Conservation (phyloP, 2,329 filamentous ascomycete genomes). For the Cryphonectria radicalis region DNA sequence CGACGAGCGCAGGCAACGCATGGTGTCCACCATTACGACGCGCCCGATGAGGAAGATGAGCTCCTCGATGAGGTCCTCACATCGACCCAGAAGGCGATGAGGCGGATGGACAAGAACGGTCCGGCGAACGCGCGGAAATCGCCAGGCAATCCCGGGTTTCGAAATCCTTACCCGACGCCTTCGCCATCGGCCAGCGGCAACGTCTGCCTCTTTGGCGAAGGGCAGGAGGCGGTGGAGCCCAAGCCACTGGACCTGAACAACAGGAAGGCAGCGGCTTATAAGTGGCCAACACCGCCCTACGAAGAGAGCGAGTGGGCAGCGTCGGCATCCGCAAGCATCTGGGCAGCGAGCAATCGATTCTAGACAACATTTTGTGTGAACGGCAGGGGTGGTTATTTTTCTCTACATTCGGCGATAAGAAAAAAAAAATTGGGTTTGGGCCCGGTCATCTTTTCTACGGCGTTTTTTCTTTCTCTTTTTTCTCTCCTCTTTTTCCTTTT, state of each 20-base stretch:
- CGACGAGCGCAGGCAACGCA: conserved; percentile 76
- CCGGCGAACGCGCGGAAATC: conserved; percentile 58
- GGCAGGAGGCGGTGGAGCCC: conserved; percentile 63
- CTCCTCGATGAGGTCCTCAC: conserved; percentile 86
- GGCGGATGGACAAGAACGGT: conserved; percentile 64
- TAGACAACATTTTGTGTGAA: conserved; percentile 41
- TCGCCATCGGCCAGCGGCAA: conserved; percentile 84
- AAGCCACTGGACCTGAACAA: conserved; percentile 70
- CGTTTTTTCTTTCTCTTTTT: conserved; percentile 15
- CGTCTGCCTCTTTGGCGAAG: conserved; percentile 72
- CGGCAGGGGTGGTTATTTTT: neutral
- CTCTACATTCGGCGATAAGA: conserved; percentile 18
- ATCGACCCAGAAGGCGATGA: conserved; percentile 76
- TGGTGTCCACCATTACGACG: conserved; percentile 85
- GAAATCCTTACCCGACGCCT: conserved; percentile 68
- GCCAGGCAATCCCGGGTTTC: conserved; percentile 63
- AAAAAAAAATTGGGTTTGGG: conserved; percentile 15
- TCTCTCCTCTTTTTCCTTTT: neutral
- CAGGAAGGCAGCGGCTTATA: conserved; percentile 61
- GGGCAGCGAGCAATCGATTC: conserved; percentile 70
- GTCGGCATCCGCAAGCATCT: conserved; percentile 79
- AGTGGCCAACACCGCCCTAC: conserved; percentile 96
- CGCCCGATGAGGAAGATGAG: conserved; percentile 95
- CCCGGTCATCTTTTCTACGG: conserved; percentile 27
- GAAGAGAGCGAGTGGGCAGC: conserved; percentile 92